Percentiles rank a stretch among this genome's conserved stretches.
These are phyloP conservation scores for Collybiopsis luxurians DNA, from an alignment of 768 basidiomycete species.

Conservation along the genomic window DNA sequence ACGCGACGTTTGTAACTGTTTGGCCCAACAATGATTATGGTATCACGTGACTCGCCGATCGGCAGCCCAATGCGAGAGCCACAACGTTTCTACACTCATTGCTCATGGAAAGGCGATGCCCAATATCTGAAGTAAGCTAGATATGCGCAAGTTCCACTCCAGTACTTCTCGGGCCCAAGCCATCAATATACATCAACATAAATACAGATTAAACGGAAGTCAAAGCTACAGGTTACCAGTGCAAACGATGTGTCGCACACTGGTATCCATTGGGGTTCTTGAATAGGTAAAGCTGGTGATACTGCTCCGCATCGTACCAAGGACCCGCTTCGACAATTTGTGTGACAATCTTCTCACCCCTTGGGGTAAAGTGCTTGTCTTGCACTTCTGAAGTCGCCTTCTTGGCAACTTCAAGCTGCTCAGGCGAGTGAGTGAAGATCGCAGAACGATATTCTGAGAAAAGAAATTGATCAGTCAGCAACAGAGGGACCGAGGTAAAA, in stretches of 20 bases:
- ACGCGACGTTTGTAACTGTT: neutral
- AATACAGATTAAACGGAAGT: neutral
- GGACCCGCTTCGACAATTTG: conserved; percentile 62
- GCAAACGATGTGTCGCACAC: conserved; percentile 83
- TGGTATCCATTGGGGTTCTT: conserved; percentile 90
- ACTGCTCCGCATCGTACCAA: conserved; percentile 85
- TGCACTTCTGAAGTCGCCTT: conserved; percentile 82
- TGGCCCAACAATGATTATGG: neutral
- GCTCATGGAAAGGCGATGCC: too few relatives aligned
- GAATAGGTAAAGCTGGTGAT: conserved; percentile 80
- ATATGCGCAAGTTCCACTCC: too few relatives aligned
- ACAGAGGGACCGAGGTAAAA: neutral
- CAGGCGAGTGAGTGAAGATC: conserved; percentile 77
- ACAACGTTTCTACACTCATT: too few relatives aligned
- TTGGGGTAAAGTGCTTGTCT: conserved; percentile 75
- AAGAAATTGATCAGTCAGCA: neutral
- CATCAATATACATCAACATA: too few relatives aligned
- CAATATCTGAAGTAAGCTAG: too few relatives aligned
- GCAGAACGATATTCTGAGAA: conserved; percentile 85
- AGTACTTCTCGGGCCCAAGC: too few relatives aligned
- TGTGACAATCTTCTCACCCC: conserved; percentile 74
- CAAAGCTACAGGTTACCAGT: conserved; percentile 66
- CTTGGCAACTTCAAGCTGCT: conserved; percentile 70
- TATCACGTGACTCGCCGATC: too few relatives aligned
- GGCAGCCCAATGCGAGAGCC: too few relatives aligned